These are phyloP conservation scores for Monilinia vaccinii-corymbosi DNA, from an alignment of 2,329 filamentous ascomycete genomes.

Conservation along the genomic window DNA sequence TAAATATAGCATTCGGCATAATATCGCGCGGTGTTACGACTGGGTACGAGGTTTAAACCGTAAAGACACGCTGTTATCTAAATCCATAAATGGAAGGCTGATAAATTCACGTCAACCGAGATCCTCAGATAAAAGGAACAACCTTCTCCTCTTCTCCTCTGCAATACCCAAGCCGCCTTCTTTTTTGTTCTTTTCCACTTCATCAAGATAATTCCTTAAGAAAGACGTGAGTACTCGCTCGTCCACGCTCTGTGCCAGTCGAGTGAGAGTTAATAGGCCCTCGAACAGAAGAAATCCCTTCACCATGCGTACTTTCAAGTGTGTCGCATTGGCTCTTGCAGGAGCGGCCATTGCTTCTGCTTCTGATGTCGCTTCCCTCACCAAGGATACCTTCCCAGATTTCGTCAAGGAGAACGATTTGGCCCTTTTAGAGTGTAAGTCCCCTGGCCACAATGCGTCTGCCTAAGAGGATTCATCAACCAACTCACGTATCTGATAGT, in stretches of 20 bases:
- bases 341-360: constrained; percentile 48
- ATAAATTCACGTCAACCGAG: constrained; percentile 11
- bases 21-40: too few relatives aligned
- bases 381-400: constrained; percentile 74
- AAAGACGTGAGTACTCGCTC: constrained; percentile 10
- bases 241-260: too few relatives aligned
- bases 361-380: constrained; percentile 71
- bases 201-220: neutral
- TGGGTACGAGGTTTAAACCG: too few relatives aligned
- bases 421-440: constrained; percentile 87
- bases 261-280: too few relatives aligned
- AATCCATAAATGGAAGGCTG: constrained; percentile 9
- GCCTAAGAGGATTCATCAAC: constrained; percentile 10
- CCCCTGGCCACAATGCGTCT: neutral
- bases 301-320: constrained; percentile 28
- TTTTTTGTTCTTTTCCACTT: neutral
- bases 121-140: constrained; percentile 17
- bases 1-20: too few relatives aligned
- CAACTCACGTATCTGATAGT: constrained; percentile 40
- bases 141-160: neutral
- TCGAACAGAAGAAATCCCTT: constrained; percentile 1
- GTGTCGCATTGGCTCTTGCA: constrained; percentile 26
- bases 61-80: constrained; percentile 12
- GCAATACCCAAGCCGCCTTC: neutral
- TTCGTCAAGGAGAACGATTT: constrained; percentile 82